Base-by-base conservation (phyloP, 768 basidiomycete species). In the Lactarius deliciosus region DNA sequence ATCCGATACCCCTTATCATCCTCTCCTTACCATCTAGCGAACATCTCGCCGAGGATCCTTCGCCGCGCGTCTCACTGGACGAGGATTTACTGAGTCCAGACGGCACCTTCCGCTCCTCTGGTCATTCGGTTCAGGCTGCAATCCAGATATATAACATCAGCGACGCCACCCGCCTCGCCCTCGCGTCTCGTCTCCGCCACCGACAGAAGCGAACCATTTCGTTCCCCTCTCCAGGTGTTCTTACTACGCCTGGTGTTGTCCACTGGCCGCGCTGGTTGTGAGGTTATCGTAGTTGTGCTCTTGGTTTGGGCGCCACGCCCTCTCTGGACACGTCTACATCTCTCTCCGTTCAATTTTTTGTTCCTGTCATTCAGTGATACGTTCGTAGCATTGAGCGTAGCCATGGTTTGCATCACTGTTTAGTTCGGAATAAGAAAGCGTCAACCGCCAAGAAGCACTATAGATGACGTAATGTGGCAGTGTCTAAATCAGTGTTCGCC, bases 251-350 rank as follows among this genome's bases (percentile, higher is more conserved):
- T 0, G 25, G 20, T 45, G 59, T 50, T 45, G 36, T 11, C 62
- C n/a, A 53, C 34, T 64, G 66, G 66, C 66, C 66, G 2, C 66
- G 66, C 11, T 68, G 66, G 66, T 18, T 64, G 20, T 68, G 54
- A 56, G 11, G 11, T 50, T 22, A n/a, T 4, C 40, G 11, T 56
- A 13, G 28, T 16, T 1, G 18, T 8, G 8, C 8, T 20, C n/a
- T 30, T n/a, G 16, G 30, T 32, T 56, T 34, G 30, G 25, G 22
- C 22, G n/a, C 4, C n/a, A 5, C 47, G 22, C 25, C 50, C 11
- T 11, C 13, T 7, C 50, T 53, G 50, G 11, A 16, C 25, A 2
- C 6, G 25, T 53, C 25, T 5, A 15, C 6, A 20, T 57, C 2
- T 34, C 34, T 36, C 28, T 34, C 34, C 5, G 56, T 34, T 36